Conservation (phyloP, 345 rosid genomes). For the Schrenkiella parvula region DNA sequence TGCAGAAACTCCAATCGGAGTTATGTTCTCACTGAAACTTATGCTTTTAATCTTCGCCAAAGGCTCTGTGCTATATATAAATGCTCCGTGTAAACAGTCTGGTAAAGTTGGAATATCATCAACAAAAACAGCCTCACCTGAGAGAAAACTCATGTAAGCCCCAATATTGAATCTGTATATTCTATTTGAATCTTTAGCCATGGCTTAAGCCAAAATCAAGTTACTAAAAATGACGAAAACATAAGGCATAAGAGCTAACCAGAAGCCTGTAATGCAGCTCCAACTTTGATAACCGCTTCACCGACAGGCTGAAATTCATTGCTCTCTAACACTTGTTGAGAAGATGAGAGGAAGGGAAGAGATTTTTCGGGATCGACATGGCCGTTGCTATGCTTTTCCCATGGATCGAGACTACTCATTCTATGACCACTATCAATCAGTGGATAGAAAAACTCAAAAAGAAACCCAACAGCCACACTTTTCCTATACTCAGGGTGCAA, state of each 20-base stretch:
- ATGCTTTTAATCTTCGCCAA: constrained; percentile 54
- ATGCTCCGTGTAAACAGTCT: constrained; percentile 71
- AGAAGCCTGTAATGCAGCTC: constrained; percentile 74
- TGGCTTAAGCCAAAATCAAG: constrained; percentile 37
- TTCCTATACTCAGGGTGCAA: constrained; percentile 46
- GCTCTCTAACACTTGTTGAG: constrained; percentile 56
- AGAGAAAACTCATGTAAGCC: constrained; percentile 21
- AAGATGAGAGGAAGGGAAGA: constrained; percentile 46
- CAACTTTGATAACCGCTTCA: constrained; percentile 50
- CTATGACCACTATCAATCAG: constrained; percentile 28
- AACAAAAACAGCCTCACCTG: constrained; percentile 88
- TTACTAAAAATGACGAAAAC: background rate
- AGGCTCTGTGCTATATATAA: constrained; percentile 73
- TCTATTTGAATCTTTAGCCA: constrained; percentile 24
- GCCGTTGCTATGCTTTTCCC: constrained; percentile 24
- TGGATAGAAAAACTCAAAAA: constrained; percentile 55
- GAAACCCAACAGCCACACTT: constrained; percentile 74
- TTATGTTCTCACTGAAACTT: constrained; percentile 35
- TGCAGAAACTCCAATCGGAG: constrained; percentile 41
- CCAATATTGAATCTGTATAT: background rate
- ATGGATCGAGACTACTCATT: background rate
- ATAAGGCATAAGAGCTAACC: constrained; percentile 44
- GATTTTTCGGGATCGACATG: constrained; percentile 5
- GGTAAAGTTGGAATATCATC: constrained; percentile 84
- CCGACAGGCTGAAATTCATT: constrained; percentile 64